Base-by-base conservation (phyloP, 305 asterid species). In the Plantago lanceolata region DNA sequence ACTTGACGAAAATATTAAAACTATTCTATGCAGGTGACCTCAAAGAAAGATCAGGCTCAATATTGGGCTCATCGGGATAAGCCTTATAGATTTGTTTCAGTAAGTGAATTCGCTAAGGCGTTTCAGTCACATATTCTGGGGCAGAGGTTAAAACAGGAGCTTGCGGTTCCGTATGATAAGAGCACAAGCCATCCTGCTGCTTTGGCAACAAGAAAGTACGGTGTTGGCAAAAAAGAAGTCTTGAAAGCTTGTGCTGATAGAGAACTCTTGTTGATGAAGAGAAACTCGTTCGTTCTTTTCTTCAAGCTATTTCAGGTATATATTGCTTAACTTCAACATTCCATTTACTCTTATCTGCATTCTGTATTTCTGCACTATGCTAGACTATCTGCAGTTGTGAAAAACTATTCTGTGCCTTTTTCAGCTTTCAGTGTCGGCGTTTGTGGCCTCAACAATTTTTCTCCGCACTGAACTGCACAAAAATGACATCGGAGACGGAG, bases 41-140 rank as follows among this genome's bases (percentile, higher is more conserved):
- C 89, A 33, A 84, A 65, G 81, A 84, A 84, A 59, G 90, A 84
- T n/a, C 90, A 84, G 61, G 54, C 68, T 45, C 90, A 84, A 40
- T 84, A 84, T 55, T 84, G 87, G 87, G 78, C 82, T 4, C 66
- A 73, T 11, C 73, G 57, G 20, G 77, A 72, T 31, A 77, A 75
- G 73, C 82, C 81, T n/a, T 84, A 84, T 75, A 61, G 62, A 6
- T 79, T 55, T 58, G 48, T 79, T 29, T 0, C 85, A 3, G 76
- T 71, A 1, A 47, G 58, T 16, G 79, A 72, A 18, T 84, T 84
- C 21, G 75, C 85, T 1, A 82, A 84, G 73, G 84, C 90, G 0
- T 84, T 73, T 64, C 76, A 71, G 1, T 81, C 87, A 0, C 76
- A 64, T 50, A 19, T 0, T 1, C 60, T 29, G 0, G 90, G 87